phyloP scores from a whole-genome alignment of 2,329 filamentous ascomycete genomes.

The Xylaria sp. region DNA sequence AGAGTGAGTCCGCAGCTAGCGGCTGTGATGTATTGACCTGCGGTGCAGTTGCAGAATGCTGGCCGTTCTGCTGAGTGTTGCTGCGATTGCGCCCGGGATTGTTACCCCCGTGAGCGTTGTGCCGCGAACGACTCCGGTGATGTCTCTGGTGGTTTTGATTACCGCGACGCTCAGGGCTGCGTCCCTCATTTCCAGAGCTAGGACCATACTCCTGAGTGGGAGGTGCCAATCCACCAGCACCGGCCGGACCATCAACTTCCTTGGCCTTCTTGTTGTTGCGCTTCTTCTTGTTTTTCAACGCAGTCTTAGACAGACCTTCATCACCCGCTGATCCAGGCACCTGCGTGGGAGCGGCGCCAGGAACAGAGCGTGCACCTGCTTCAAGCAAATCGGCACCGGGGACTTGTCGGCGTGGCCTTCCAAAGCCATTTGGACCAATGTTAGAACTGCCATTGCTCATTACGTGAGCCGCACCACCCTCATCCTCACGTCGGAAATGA shows the following conservation, averaged over 20 bases:
- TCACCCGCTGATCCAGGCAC: conserved; percentile 71
- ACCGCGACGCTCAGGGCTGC: conserved; percentile 75
- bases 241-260: conserved; percentile 74
- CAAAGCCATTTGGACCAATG: conserved; percentile 83
- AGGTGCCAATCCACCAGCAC: conserved; percentile 58
- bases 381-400: conserved; percentile 81
- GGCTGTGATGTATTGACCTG: conserved; percentile 50
- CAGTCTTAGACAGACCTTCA: conserved; percentile 82
- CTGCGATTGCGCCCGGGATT: conserved; percentile 62
- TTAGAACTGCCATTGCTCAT: conserved; percentile 80
- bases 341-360: conserved; percentile 75
- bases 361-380: conserved; percentile 69
- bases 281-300: conserved; percentile 99
- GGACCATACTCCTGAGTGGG: conserved; percentile 57
- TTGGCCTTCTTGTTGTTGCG: conserved; percentile 89
- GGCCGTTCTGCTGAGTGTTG: conserved; percentile 60
- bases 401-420: conserved; percentile 77
- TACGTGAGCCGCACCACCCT: conserved; percentile 89
- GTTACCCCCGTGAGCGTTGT: conserved; percentile 57
- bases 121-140: conserved; percentile 64
- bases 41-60: conserved; percentile 44
- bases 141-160: conserved; percentile 64
- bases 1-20: conserved; percentile 61
- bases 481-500: conserved; percentile 97
- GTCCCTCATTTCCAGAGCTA: conserved; percentile 62